Evolutionary conservation across 371 early-diverging fungal species (phyloP).

Genomic region (Parasitella parasitica): DNA sequence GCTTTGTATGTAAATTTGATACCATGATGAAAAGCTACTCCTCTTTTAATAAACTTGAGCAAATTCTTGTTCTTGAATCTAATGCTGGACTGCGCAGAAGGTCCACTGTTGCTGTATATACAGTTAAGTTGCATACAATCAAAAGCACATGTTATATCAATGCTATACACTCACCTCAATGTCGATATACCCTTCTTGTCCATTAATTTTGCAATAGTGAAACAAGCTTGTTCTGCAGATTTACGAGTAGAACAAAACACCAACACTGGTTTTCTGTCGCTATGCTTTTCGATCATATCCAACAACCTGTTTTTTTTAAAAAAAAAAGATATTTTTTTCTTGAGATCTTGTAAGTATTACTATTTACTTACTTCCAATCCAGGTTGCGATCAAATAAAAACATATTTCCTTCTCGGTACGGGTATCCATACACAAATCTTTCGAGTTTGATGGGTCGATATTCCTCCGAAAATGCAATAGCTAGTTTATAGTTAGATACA

Average conservation of each 20-base stretch:
- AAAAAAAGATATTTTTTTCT: too few relatives aligned
- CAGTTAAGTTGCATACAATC: background rate
- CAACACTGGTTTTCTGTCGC: conserved; percentile 59
- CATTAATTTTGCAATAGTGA: conserved; percentile 45
- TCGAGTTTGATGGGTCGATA: conserved; percentile 76
- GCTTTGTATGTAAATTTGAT: background rate
- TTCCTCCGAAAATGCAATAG: conserved; percentile 67
- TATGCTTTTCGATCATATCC: conserved; percentile 59
- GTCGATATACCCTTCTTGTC: conserved; percentile 15
- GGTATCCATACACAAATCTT: conserved; percentile 62
- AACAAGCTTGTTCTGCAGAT: conserved; percentile 64
- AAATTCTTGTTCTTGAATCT: conserved; percentile 35
- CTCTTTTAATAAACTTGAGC: conserved; percentile 45
- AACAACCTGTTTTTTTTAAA: too few relatives aligned
- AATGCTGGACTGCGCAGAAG: background rate
- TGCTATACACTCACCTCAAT: conserved; percentile 14
- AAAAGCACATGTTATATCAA: background rate
- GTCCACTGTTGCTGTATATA: background rate
- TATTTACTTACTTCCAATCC: conserved; percentile 57
- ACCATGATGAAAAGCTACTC: conserved; percentile 79
- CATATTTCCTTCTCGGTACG: conserved; percentile 36
- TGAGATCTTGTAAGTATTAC: too few relatives aligned
- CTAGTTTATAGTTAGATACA: conserved; percentile 4
- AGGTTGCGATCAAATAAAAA: conserved; percentile 68
- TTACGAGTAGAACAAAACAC: conserved; percentile 80